phyloP scores from a whole-genome alignment of 495 filamentous ascomycete species.

The Lasiosphaeris hirsuta region DNA sequence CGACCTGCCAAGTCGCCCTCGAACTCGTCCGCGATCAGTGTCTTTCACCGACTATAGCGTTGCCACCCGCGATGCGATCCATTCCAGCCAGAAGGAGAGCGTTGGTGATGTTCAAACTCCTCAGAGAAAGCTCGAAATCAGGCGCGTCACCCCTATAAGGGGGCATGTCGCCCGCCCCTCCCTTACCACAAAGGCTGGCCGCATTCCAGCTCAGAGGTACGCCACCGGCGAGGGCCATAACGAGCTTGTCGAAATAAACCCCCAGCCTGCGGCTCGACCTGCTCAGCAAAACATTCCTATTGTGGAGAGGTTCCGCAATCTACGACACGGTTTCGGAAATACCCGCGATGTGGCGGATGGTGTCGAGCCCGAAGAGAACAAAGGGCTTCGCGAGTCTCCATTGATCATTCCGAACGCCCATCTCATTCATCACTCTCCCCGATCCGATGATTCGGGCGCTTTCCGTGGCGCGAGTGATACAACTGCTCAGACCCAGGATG shows the following conservation, averaged over 20 bases:
- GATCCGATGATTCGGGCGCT: conserved; percentile 12
- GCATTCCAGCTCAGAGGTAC: neutral
- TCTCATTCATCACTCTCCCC: conserved; percentile 8
- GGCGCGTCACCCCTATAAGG: too few species aligned
- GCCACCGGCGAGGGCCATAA: neutral
- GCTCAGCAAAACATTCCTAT: conserved; percentile 12
- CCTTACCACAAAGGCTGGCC: neutral
- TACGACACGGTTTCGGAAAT: neutral
- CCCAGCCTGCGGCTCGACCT: neutral
- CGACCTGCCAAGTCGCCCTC: conserved; percentile 12
- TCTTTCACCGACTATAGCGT: conserved; percentile 11
- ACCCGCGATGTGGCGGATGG: neutral
- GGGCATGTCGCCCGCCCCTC: too few species aligned
- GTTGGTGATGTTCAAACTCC: too few species aligned
- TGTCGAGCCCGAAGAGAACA: conserved; percentile 16
- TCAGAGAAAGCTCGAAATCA: neutral
- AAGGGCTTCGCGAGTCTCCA: conserved; percentile 17
- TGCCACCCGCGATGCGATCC: neutral
- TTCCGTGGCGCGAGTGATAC: conserved; percentile 19
- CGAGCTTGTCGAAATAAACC: neutral
- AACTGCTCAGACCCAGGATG: conserved; percentile 16
- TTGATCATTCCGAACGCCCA: conserved; percentile 22
- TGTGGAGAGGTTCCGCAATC: conserved; percentile 7
- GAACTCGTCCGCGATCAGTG: conserved; percentile 10
- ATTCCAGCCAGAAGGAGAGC: too few species aligned